Percentiles rank a stretch among this genome's conserved stretches.
Evolutionary conservation across 768 basidiomycete genomes (phyloP).

Genomic region (Hortiboletus campestris): DNA sequence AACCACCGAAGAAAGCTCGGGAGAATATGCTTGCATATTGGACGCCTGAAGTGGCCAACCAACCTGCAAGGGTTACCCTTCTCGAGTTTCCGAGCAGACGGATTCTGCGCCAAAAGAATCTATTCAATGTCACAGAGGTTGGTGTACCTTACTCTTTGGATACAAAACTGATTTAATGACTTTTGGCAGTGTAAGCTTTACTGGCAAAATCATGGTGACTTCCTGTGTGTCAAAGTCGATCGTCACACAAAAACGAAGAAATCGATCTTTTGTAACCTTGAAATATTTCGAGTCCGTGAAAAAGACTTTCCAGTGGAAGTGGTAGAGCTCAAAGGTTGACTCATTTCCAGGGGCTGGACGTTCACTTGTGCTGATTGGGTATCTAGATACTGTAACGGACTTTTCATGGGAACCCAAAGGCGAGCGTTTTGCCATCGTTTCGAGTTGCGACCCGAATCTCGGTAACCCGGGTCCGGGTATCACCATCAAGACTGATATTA

Average conservation of each 20-base stretch:
- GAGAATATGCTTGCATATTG: slow-evolving; percentile 97
- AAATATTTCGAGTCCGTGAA: slow-evolving; percentile 96
- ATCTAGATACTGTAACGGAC: slow-evolving; percentile 83
- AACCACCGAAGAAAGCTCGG: slow-evolving; percentile 58
- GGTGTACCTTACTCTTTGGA: slow-evolving; percentile 27
- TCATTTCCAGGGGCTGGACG: background rate
- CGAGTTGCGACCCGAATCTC: slow-evolving; percentile 90
- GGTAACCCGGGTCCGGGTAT: slow-evolving; percentile 87
- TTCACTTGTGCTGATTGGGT: slow-evolving; percentile 9
- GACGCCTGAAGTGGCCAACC: slow-evolving; percentile 95
- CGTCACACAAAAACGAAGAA: slow-evolving; percentile 99
- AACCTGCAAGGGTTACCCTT: slow-evolving; percentile 95
- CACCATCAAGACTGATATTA: slow-evolving; percentile 94
- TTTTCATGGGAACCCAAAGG: slow-evolving; percentile 99
- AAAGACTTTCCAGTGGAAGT: slow-evolving; percentile 98
- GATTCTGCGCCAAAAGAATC: slow-evolving; percentile 88
- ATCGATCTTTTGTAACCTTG: slow-evolving; percentile 95
- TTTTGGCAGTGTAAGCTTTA: slow-evolving; percentile 83
- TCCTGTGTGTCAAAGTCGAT: slow-evolving; percentile 98
- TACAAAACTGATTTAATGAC: background rate
- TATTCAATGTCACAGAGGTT: slow-evolving; percentile 97
- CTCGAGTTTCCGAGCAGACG: slow-evolving; percentile 83
- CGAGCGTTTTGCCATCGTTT: slow-evolving; percentile 93
- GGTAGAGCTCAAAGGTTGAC: slow-evolving; percentile 88
- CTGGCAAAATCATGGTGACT: slow-evolving; percentile 99